These are phyloP conservation scores for Aspergillus kassunensis DNA, from an alignment of 495 filamentous ascomycete genomes.

Conservation along the genomic window DNA sequence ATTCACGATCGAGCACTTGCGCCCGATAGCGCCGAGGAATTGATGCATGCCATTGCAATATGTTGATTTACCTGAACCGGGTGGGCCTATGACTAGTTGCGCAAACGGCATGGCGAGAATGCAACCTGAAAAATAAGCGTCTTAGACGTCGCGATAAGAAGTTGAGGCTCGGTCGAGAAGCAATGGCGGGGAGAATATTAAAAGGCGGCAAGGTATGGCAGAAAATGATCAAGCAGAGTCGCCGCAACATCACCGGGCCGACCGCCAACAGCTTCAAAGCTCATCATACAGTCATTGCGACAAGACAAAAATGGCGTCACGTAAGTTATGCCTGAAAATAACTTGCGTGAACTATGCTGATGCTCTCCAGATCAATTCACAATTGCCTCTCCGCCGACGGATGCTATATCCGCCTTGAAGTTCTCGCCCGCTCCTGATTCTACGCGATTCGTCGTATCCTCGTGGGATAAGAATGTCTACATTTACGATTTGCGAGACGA, in stretches of 20 bases:
- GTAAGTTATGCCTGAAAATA: slow-evolving; percentile 21
- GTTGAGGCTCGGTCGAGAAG: neutral
- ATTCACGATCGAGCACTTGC: slow-evolving; percentile 92
- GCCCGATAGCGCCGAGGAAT: slow-evolving; percentile 89
- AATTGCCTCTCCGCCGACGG: slow-evolving; percentile 65
- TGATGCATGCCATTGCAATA: slow-evolving; percentile 99
- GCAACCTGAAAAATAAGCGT: neutral
- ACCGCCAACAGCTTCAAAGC: slow-evolving; percentile 19
- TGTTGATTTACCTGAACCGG: slow-evolving; percentile 92
- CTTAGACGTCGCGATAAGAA: neutral
- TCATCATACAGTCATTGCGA: neutral
- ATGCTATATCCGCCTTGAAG: slow-evolving; percentile 80
- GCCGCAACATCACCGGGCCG: slow-evolving; percentile 26
- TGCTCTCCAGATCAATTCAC: slow-evolving; percentile 37
- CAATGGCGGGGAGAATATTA: slow-evolving; percentile 30
- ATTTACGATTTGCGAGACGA: slow-evolving; percentile 74
- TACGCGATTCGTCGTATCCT: slow-evolving; percentile 76
- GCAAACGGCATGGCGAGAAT: slow-evolving; percentile 52
- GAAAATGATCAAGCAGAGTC: slow-evolving; percentile 29
- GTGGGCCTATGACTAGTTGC: slow-evolving; percentile 86
- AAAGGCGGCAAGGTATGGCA: slow-evolving; percentile 29
- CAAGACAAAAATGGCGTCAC: slow-evolving; percentile 32
- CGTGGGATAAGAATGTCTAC: slow-evolving; percentile 91
- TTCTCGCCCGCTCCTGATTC: slow-evolving; percentile 69
- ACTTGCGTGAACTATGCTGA: slow-evolving; percentile 13